phyloP scores from a whole-genome alignment of 768 basidiomycete species.

The Lactarius deliciosus region DNA sequence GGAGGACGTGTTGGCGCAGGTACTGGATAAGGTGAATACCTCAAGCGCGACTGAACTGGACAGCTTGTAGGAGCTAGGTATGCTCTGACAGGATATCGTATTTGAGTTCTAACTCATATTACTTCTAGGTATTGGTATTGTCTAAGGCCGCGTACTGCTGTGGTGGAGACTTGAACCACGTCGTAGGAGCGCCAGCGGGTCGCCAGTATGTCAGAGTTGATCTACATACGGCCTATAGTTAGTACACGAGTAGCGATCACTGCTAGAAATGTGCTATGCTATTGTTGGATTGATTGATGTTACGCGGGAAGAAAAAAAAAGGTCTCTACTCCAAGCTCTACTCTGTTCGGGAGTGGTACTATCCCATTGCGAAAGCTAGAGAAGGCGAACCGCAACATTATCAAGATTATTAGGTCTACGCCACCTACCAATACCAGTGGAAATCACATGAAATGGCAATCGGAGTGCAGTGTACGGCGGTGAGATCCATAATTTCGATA shows the following conservation, averaged over 20 bases:
- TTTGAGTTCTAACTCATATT: not conserved
- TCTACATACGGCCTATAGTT: not conserved
- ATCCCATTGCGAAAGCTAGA: no score
- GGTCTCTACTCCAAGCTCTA: no score
- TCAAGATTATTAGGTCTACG: no score
- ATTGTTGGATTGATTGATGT: not conserved
- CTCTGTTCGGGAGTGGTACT: no score
- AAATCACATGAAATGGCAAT: no score
- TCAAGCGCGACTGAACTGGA: not conserved
- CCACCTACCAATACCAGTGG: no score
- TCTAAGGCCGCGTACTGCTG: not conserved
- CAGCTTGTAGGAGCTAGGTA: not conserved
- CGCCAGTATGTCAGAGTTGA: not conserved
- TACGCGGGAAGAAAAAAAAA: no score
- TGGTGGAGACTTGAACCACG: not conserved
- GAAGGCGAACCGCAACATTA: no score
- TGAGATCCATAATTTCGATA: no score
- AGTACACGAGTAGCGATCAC: not conserved
- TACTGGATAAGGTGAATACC: constrained; percentile 5
- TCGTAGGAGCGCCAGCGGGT: not conserved
- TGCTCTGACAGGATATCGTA: not conserved
- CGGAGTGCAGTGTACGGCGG: no score
- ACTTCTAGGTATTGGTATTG: not conserved
- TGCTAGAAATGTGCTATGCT: not conserved
- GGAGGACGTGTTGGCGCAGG: constrained; percentile 1